A percentile compares a stretch with the other conserved stretches of the same genome.
phyloP scores from a whole-genome alignment of 2,329 filamentous ascomycete species.

The Ceratocystiopsis brevicomis region DNA sequence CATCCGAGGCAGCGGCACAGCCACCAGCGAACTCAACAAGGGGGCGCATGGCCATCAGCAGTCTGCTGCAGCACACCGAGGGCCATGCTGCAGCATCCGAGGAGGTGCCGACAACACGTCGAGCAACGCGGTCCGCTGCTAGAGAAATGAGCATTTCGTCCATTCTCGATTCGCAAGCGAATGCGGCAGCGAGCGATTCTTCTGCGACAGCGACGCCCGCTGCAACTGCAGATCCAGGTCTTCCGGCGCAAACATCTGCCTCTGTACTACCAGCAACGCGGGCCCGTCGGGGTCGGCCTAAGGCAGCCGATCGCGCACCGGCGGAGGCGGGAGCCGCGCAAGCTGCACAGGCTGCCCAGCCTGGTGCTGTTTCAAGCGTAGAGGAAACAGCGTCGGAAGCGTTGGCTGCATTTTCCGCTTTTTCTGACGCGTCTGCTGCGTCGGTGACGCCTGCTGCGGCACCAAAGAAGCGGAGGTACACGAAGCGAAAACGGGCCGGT shows the following conservation, averaged over 20 bases:
- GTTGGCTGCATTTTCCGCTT: neutral
- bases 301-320: neutral
- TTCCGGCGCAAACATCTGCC: too few relatives aligned
- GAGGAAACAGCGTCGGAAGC: neutral
- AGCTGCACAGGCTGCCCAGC: neutral
- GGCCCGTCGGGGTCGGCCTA: neutral
- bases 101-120: neutral
- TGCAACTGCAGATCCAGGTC: neutral
- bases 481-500: conserved; percentile 1
- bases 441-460: neutral
- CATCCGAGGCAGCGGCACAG: neutral
- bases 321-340: neutral
- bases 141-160: too few relatives aligned
- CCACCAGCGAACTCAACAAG: neutral
- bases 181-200: neutral
- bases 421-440: neutral
- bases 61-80: neutral
- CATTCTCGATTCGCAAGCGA: too few relatives aligned
- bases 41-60: neutral
- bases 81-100: neutral
- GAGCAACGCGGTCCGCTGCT: too few relatives aligned
- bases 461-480: conserved; percentile 5
- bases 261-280: neutral
- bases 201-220: neutral
- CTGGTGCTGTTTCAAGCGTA: neutral